Conservation (phyloP, 23 red algal species). For the Gracilaria gracilis region DNA sequence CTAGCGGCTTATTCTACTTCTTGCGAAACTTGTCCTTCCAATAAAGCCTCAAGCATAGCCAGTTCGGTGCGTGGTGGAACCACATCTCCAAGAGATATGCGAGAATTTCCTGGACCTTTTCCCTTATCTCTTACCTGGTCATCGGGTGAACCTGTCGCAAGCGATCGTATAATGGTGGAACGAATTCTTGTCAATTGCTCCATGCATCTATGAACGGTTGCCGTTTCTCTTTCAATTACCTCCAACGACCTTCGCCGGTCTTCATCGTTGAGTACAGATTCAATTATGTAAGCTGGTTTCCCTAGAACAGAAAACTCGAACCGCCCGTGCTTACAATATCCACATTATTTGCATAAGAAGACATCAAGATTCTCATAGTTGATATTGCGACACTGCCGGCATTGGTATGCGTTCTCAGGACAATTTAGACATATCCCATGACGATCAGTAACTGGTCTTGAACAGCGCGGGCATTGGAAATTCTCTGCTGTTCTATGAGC, state of each 20-base stretch:
- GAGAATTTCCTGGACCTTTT: not conserved
- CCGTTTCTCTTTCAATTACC: slow-evolving; percentile 75
- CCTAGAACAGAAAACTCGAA: slow-evolving; percentile 75
- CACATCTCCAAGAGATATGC: slow-evolving; percentile 32
- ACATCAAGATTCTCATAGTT: slow-evolving; percentile 91
- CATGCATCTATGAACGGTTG: slow-evolving; percentile 64
- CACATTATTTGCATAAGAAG: slow-evolving; percentile 90
- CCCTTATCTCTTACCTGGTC: slow-evolving; percentile 36
- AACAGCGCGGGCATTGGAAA: slow-evolving; percentile 85
- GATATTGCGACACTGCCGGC: slow-evolving; percentile 92
- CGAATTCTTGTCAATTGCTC: slow-evolving; percentile 53
- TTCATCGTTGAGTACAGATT: slow-evolving; percentile 69
- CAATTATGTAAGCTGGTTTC: slow-evolving; percentile 64
- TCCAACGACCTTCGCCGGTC: slow-evolving; percentile 68
- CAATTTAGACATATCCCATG: slow-evolving; percentile 86
- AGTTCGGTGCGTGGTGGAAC: slow-evolving; percentile 58
- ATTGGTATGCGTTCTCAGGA: slow-evolving; percentile 93
- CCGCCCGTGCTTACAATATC: slow-evolving; percentile 76
- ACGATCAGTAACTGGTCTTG: slow-evolving; percentile 76
- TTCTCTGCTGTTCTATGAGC: slow-evolving; percentile 22
- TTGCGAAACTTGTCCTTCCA: slow-evolving; percentile 60
- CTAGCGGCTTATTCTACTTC: slow-evolving; percentile 65
- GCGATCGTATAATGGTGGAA: slow-evolving; percentile 56
- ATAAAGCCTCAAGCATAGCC: slow-evolving; percentile 58
- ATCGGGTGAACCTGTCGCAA: slow-evolving; percentile 46